Evolutionary conservation across 805 yeast genomes (phyloP).

Genomic region (Lipomyces mesembrius): DNA sequence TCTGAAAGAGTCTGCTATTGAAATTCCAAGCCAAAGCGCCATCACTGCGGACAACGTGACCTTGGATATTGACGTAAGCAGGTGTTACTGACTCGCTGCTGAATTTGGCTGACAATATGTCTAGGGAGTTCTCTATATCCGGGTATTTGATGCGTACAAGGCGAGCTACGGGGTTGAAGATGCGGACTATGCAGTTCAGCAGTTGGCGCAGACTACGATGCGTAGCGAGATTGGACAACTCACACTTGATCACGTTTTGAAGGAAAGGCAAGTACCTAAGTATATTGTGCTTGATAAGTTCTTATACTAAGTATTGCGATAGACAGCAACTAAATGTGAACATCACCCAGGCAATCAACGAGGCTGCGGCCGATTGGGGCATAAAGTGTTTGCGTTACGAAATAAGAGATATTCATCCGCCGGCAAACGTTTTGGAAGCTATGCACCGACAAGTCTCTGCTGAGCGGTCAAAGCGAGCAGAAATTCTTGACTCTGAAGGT

Average conservation of each 20-base stretch:
- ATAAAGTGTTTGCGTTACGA: constrained; percentile 81
- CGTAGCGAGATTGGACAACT: constrained; percentile 85
- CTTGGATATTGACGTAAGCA: constrained; percentile 64
- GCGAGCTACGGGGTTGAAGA: constrained; percentile 89
- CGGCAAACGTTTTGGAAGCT: constrained; percentile 80
- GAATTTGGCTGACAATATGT: neutral
- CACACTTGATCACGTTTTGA: constrained; percentile 75
- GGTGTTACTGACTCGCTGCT: neutral
- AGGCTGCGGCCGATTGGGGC: constrained; percentile 87
- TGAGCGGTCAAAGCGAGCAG: constrained; percentile 85
- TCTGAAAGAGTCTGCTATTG: constrained; percentile 81
- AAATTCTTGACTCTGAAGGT: constrained; percentile 86
- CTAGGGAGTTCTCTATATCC: constrained; percentile 72
- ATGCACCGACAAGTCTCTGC: constrained; percentile 92
- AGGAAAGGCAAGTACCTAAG: constrained; percentile 57
- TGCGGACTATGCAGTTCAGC: constrained; percentile 81
- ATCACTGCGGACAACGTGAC: constrained; percentile 86
- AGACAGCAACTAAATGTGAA: constrained; percentile 66
- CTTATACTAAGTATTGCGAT: neutral
- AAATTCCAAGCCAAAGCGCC: constrained; percentile 81
- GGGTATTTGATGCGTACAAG: constrained; percentile 78
- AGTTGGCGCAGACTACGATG: constrained; percentile 90
- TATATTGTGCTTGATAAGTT: neutral
- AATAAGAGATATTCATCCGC: constrained; percentile 87
- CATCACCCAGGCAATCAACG: constrained; percentile 79